Evolutionary conservation across 495 filamentous ascomycete genomes (phyloP), one percentile per base, ranked within the genome.

Genomic region (Pyronema domesticum): DNA sequence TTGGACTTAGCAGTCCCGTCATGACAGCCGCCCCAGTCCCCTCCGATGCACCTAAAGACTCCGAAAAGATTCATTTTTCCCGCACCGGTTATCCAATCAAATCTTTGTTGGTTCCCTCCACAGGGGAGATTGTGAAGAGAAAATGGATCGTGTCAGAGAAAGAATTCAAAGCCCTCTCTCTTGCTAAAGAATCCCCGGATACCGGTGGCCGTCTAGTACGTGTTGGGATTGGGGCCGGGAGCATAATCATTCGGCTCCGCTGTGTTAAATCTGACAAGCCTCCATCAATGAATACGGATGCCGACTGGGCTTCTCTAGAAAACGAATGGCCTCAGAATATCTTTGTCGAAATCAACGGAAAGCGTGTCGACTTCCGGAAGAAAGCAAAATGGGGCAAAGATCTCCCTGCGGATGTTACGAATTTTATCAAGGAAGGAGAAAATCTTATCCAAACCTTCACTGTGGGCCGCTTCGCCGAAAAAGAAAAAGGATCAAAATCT

Each of bases 371-470:
- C 17, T 59, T 79, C 8, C 75, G 80, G 42, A 73, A 80, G 17
- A 83, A 83, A 55, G 56, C 71, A 0, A 79, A 85, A 43, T 77
- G 85, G 62, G 78, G 78, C 0, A 89, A 85, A 61, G 83, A 93
- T 56, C 60, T 86, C 3, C 76, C 89, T 0, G 67, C 83, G 30
- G 86, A 93, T 55, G 72, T 91, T 23, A 85, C 86, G 8, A 63
- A 69, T 3, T 57, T 64, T 23, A 63, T 82, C 13, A 63, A 57
- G 1, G 49, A 63, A 33, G 80, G 82, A 3, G 57, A 59, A 2
- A 94, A 94, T 59, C 62, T 56, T 4, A 58, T 94, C 10, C 68
- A 71, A 3, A 58, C 85, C 13, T 69, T 71, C 50, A 53, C 2
- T 18, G 60, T 83, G 13, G 30, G 17, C 70, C 80, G 15, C 63